phyloP scores from a whole-genome alignment of 163 green algal species.

The Volvox carteri region DNA sequence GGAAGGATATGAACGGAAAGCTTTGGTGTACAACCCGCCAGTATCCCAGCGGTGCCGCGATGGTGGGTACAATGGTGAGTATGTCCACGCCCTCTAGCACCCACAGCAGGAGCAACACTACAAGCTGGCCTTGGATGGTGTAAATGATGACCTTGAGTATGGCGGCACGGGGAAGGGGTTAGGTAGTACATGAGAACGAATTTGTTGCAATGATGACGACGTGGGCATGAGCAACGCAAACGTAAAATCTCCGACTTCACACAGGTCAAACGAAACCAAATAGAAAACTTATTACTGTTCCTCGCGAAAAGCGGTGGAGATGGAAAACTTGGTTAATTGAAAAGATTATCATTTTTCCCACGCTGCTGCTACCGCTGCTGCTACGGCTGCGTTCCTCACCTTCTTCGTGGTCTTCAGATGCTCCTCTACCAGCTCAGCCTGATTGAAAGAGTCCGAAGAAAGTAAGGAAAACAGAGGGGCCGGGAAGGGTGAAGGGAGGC shows the following conservation, averaged over 20 bases:
- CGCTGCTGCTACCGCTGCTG: too few relatives aligned
- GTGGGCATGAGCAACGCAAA: neutral
- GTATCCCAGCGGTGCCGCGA: slow-evolving; percentile 32
- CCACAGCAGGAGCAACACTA: slow-evolving; percentile 31
- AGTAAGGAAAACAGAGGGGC: neutral
- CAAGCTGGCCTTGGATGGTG: slow-evolving; percentile 5
- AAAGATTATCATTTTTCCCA: too few relatives aligned
- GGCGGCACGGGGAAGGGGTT: neutral
- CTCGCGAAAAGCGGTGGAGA: too few relatives aligned
- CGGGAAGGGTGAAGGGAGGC: neutral
- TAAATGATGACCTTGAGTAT: slow-evolving; percentile 20
- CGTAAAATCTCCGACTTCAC: too few relatives aligned
- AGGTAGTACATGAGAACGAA: neutral
- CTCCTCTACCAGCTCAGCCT: slow-evolving; percentile 47
- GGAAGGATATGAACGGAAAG: slow-evolving; percentile 37
- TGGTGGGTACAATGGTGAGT: slow-evolving; percentile 23
- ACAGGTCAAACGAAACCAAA: too few relatives aligned
- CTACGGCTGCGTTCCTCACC: too few relatives aligned
- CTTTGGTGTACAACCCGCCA: neutral
- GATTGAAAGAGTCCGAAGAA: neutral
- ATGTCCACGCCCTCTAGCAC: slow-evolving; percentile 37
- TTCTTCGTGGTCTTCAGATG: slow-evolving; percentile 46
- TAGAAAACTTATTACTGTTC: too few relatives aligned
- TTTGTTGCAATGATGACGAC: neutral
- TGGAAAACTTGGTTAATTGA: too few relatives aligned